Base-by-base conservation (phyloP, 2,329 filamentous ascomycete species). In the Epichloe uncinata region DNA sequence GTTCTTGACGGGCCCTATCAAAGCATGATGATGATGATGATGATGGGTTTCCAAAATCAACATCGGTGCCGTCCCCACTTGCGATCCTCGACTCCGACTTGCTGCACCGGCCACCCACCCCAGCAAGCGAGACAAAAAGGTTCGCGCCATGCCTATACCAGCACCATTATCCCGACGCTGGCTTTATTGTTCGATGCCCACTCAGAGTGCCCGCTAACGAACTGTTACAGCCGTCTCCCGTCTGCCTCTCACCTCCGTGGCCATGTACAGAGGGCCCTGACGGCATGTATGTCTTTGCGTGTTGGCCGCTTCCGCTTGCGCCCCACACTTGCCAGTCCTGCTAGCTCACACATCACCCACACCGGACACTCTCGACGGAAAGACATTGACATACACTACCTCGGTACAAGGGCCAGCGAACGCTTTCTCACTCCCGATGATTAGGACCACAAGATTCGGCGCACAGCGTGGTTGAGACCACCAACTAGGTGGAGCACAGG, bases 41-140 rank as follows among this genome's bases (percentile, higher is more conserved):
- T 18, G 6, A 30, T 33, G 26, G 37, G 36, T 43, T 22, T 37
- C 43, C 43, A 26, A 35, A 45, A 36, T 38, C 38, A 41, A 40
- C 42, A 20, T 38, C 37, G 42, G 36, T 36, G 34, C 37, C 33
- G 33, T 49, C 36, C 33, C 42, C 36, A 46, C 50, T 22, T 37
- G 37, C 37, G 26, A 42, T 47, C 30, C 42, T 49, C 16, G 18
- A 16, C 42, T 49, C 42, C 22, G 16, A 36, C 44, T 26, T 40
- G 47, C 37, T 41, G 43, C 47, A 50, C 44, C 34, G 43, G 46
- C 50, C 46, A 43, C 47, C 42, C 46, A n/a, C n/a, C n/a, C n/a
- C n/a, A 30, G 44, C 47, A 52, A 46, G 47, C 47, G 37, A 47
- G 50, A 52, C 50, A 44, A 51, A 44, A 51, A 37, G 16, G 47